phyloP scores from a whole-genome alignment of 768 basidiomycete species.

The Mycena rebaudengoi region DNA sequence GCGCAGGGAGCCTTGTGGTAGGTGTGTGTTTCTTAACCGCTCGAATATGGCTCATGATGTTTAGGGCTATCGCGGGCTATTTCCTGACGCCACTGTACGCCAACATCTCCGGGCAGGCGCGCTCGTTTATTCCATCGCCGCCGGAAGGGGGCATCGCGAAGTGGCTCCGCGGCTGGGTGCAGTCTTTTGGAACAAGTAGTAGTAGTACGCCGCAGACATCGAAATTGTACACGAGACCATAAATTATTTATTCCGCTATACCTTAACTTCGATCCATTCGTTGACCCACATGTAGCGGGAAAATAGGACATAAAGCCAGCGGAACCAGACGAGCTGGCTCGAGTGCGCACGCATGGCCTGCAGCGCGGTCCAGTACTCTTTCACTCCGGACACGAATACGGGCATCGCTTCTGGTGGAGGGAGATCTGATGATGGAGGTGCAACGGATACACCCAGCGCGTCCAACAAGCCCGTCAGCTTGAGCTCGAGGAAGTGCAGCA shows the following conservation, averaged over 20 bases:
- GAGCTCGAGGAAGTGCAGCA: constrained; percentile 35
- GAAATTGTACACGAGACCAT: constrained; percentile 56
- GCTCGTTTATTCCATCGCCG: constrained; percentile 15
- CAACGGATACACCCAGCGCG: constrained; percentile 8
- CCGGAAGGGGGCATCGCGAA: constrained; percentile 23
- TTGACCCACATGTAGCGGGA: constrained; percentile 96
- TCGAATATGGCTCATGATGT: not conserved
- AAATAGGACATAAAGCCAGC: constrained; percentile 82
- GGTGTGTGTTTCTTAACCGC: constrained; percentile 33
- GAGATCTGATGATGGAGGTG: not conserved
- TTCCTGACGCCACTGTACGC: constrained; percentile 20
- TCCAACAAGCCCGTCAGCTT: constrained; percentile 24
- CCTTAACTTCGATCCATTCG: constrained; percentile 70
- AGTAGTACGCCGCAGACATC: constrained; percentile 59
- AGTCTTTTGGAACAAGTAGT: constrained; percentile 49
- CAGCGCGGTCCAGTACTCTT: constrained; percentile 63
- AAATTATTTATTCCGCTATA: constrained; percentile 33
- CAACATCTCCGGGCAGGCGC: constrained; percentile 13
- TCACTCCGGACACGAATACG: constrained; percentile 65
- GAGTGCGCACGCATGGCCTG: constrained; percentile 76
- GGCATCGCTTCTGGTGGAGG: constrained; percentile 32
- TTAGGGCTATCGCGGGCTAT: constrained; percentile 22
- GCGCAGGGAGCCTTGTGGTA: constrained; percentile 60
- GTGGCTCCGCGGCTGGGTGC: constrained; percentile 19
- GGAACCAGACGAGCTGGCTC: constrained; percentile 89